A percentile compares a stretch with the other conserved stretches of the same genome.
Evolutionary conservation across 345 rosid genomes (phyloP).

Genomic region (Boechera divaricarpa): DNA sequence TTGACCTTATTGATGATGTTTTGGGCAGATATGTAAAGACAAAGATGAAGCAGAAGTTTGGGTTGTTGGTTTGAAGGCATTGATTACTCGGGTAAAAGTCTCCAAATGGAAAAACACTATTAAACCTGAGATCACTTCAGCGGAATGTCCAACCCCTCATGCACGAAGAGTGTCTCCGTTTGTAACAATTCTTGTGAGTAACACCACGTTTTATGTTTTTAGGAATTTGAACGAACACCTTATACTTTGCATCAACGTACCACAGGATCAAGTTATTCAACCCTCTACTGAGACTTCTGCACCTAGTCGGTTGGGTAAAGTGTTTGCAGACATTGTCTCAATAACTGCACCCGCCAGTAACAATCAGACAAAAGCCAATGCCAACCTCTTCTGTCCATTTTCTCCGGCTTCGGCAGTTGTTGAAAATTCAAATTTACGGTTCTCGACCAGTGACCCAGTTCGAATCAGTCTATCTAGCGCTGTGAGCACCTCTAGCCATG

Average conservation of each 20-base stretch:
- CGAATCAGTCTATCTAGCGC: constrained; percentile 85
- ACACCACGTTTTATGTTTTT: constrained; percentile 22
- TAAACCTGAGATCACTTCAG: constrained; percentile 52
- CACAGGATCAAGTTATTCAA: constrained; percentile 64
- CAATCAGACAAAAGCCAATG: constrained; percentile 53
- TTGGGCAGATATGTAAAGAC: constrained; percentile 88
- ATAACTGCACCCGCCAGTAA: constrained; percentile 56
- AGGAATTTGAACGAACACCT: constrained; percentile 23
- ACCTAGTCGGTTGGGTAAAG: constrained; percentile 70
- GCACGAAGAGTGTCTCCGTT: constrained; percentile 57
- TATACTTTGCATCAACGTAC: constrained; percentile 28
- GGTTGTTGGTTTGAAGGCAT: constrained; percentile 83
- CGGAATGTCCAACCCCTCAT: constrained; percentile 56
- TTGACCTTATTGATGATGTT: constrained; percentile 22
- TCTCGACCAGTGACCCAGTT: constrained; percentile 61
- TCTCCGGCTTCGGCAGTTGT: constrained; percentile 37
- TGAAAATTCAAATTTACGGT: constrained; percentile 62
- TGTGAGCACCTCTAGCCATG: constrained; percentile 87
- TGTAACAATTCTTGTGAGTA: constrained; percentile 59
- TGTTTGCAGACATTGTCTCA: constrained; percentile 68
- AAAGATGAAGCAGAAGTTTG: constrained; percentile 97
- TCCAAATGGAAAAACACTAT: constrained; percentile 63
- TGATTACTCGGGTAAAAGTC: constrained; percentile 50
- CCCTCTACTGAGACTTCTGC: constrained; percentile 50
- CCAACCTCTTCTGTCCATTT: constrained; percentile 43